phyloP scores from a whole-genome alignment of 768 basidiomycete genomes.

The Antrodiella citrinella region DNA sequence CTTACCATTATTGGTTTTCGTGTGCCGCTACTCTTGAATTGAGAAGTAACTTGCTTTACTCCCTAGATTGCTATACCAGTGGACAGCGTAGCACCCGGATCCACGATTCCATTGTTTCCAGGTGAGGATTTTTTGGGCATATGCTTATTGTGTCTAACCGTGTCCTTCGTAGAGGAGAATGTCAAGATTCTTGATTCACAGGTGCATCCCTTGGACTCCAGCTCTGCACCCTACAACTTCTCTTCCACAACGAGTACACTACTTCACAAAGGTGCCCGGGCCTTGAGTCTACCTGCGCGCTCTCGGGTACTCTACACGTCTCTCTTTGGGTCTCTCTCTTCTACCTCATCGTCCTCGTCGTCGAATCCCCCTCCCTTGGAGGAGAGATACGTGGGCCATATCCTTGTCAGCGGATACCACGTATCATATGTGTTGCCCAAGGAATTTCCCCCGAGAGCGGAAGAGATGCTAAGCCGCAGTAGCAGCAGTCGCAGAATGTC shows the following conservation, averaged over 20 bases:
- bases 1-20: too few species aligned
- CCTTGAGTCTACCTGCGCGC: conserved; percentile 56
- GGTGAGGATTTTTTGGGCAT: conserved; percentile 31
- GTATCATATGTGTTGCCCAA: conserved; percentile 73
- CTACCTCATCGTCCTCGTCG: conserved; percentile 29
- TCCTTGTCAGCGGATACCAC: conserved; percentile 69
- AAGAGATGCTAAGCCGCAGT: conserved; percentile 4
- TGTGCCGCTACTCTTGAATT: too few species aligned
- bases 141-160: not conserved
- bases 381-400: conserved; percentile 61
- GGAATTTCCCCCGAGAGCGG: conserved; percentile 34
- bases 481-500: conserved; percentile 9
- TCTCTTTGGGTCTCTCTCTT: conserved; percentile 37
- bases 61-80: conserved; percentile 60
- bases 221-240: conserved; percentile 70
- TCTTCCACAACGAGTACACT: conserved; percentile 54
- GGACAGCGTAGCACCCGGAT: conserved; percentile 57
- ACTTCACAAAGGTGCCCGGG: conserved; percentile 59
- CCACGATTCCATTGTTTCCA: conserved; percentile 63
- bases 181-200: conserved; percentile 66
- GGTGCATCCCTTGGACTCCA: conserved; percentile 67
- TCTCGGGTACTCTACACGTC: conserved; percentile 52
- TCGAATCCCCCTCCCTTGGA: conserved; percentile 42
- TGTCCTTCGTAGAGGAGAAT: conserved; percentile 54
- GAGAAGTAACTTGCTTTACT: too few species aligned